Evolutionary conservation across 148 eudicot genomes (phyloP), one percentile per base, ranked within the genome.

Genomic region (Rhododendron williamsianum): DNA sequence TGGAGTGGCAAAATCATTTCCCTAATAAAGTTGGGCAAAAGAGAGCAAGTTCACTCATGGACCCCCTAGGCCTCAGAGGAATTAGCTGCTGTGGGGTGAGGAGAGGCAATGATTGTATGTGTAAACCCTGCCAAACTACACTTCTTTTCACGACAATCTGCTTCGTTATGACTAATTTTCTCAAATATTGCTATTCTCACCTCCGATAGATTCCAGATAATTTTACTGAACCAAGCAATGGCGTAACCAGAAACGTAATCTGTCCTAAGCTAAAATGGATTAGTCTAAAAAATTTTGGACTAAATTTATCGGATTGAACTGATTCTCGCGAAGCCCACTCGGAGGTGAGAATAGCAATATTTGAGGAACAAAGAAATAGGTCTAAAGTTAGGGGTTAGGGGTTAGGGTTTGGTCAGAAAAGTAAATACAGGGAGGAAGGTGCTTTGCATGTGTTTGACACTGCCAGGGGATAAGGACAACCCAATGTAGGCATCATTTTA

Each of bases 371-470:
- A 38, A 25, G 10, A 65, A 33, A 9, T 65, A 65, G 33, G 72
- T 69, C 74, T 69, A 69, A 69, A 69, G 36, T 30, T 71, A 71
- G 9, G 8, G 76, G 36, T 30, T 71, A 71, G 9, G 8, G 76
- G 18, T 33, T 71, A 71, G 76, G 76, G 76, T 71, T 71, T 30
- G 76, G 76, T 71, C 76, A 3, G 76, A 71, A 71, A 71, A 71
- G 76, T 30, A 71, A 69, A 71, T 71, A 33, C 7, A 1, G 25
- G 3, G 13, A 33, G 41, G 76, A 71, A 30, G 41, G 38, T 71
- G 76, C 76, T 71, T 71, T 71, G 76, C 76, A 71, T 71, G 76
- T 71, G 76, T 71, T 71, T 71, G 76, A 30, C 13, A 33, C 76
- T 71, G 76, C 21, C 41, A 71, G 38, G 3, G 41, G 76, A 71